Evolutionary conservation across 805 yeast species (phyloP), one percentile per base, ranked within the genome.

Genomic region (Wickerhamomyces ciferrii): DNA sequence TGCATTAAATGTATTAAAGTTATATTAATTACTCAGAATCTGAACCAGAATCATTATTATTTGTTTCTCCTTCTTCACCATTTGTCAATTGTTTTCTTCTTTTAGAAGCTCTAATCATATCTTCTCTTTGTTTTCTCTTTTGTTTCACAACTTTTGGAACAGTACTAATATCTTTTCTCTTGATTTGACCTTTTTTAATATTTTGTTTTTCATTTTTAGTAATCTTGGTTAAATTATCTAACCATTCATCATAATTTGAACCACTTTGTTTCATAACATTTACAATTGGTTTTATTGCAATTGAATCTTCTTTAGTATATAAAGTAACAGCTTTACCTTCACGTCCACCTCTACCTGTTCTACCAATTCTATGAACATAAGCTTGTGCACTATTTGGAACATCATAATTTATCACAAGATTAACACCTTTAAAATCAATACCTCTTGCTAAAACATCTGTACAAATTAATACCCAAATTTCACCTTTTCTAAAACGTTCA

Each of bases 391-490:
- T 79, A 57, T 82, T 87, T 17, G 99, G 99, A 13, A 94, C 96
- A 67, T 94, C 99, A 65, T 94, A 94, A 67, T 94, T 94, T 54
- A 94, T 87, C 37, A 94, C 97, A 48, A 95, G 64, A 60, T 91
- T 94, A 43, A 94, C 92, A 46, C 97, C 97, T 60, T 89, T 89
- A 70, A 94, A 94, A 66, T 94, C 99, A 48, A 94, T 87, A 73
- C 99, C 99, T 70, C 99, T 81, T 3, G 97, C 85, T 46, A 94
- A 71, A 42, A 94, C 96, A 67, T 94, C 99, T 0, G 99, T 94
- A 64, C 97, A 90, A 45, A 94, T 92, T 52, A 94, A 74, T 41
- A 94, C 96, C 99, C 99, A 94, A 27, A 91, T 74, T 27, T 92
- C 95, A 24, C 99, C 99, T 46, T 75, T 77, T 63, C 82, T 87